These are phyloP conservation scores for Alisma plantagoaquatica DNA, from an alignment of 106 monocot species.

Conservation along the genomic window DNA sequence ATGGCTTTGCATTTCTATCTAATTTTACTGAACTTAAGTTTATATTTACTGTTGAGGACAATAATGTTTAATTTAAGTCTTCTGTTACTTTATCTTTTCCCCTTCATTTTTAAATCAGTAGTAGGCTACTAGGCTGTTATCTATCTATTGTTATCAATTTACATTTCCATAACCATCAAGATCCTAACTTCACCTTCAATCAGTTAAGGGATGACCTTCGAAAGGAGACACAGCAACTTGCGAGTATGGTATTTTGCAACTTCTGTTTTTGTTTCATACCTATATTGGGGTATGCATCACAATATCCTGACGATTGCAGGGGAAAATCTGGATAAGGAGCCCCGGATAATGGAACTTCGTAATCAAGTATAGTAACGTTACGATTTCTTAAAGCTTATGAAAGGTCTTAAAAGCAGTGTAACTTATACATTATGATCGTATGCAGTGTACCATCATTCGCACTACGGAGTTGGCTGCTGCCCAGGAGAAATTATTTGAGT, in stretches of 20 bases:
- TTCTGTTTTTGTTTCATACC: neutral
- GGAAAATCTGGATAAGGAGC: constrained; percentile 79
- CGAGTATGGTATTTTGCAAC: constrained; percentile 9
- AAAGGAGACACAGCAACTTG: constrained; percentile 20
- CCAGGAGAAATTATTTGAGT: constrained; percentile 16
- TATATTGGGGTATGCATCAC: neutral
- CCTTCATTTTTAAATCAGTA: no score
- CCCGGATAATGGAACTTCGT: constrained; percentile 58
- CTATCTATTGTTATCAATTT: no score
- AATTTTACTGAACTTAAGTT: no score
- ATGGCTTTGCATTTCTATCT: no score
- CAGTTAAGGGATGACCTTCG: constrained; percentile 22
- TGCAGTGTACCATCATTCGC: constrained; percentile 11
- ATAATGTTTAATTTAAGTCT: no score
- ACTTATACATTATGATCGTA: neutral
- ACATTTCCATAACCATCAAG: no score
- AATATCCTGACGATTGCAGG: constrained; percentile 17
- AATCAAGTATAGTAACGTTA: constrained; percentile 43
- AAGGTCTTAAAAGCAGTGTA: neutral
- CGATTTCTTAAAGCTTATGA: neutral
- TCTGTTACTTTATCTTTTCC: no score
- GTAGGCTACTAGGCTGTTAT: no score
- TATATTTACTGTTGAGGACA: no score
- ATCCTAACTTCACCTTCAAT: no score
- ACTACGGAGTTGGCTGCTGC: constrained; percentile 17